Percentiles rank a stretch among this genome's conserved stretches.
These are phyloP conservation scores for Novakomyces olei DNA, from an alignment of 805 yeast species.

Conservation along the genomic window DNA sequence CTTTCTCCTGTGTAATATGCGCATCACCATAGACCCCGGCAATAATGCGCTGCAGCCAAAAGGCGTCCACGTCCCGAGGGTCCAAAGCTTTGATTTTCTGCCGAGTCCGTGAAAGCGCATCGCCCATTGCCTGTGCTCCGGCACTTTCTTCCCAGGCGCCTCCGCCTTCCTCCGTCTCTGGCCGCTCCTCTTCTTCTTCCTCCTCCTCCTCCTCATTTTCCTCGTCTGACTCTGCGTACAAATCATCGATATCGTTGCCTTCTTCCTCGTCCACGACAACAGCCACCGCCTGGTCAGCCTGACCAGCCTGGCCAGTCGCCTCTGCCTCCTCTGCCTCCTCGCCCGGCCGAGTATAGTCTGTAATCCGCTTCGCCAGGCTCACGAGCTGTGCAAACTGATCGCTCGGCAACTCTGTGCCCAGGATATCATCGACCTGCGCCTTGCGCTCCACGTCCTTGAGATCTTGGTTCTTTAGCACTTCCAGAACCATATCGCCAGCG, in stretches of 20 bases:
- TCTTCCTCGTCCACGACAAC: slow-evolving; percentile 25
- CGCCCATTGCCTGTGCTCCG: slow-evolving; percentile 6
- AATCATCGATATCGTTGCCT: slow-evolving; percentile 12
- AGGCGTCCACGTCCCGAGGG: slow-evolving; percentile 23
- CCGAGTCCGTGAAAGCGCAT: background rate
- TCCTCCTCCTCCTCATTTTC: slow-evolving; percentile 13
- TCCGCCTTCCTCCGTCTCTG: slow-evolving; percentile 11
- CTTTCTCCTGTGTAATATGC: slow-evolving; percentile 19
- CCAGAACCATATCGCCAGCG: slow-evolving; percentile 45
- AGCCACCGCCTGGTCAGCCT: slow-evolving; percentile 22
- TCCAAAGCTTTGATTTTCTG: slow-evolving; percentile 10
- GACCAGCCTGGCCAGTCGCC: slow-evolving; percentile 7
- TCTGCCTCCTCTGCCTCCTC: slow-evolving; percentile 10
- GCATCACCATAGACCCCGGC: slow-evolving; percentile 20
- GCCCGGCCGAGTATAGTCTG: slow-evolving; percentile 27
- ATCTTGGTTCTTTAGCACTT: slow-evolving; percentile 28
- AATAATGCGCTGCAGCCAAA: slow-evolving; percentile 34
- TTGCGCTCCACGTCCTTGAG: slow-evolving; percentile 24
- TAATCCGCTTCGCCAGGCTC: slow-evolving; percentile 24
- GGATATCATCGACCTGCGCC: slow-evolving; percentile 27
- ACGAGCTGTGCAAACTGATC: slow-evolving; percentile 26
- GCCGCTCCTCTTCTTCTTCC: slow-evolving; percentile 14
- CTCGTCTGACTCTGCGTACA: slow-evolving; percentile 5
- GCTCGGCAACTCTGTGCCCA: slow-evolving; percentile 23
- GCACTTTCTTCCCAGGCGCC: slow-evolving; percentile 11